Evolutionary conservation across 1,284 basidiomycete species (phyloP), one percentile per base, ranked within the genome.

Genomic region (Fomitopsis schrenkii): DNA sequence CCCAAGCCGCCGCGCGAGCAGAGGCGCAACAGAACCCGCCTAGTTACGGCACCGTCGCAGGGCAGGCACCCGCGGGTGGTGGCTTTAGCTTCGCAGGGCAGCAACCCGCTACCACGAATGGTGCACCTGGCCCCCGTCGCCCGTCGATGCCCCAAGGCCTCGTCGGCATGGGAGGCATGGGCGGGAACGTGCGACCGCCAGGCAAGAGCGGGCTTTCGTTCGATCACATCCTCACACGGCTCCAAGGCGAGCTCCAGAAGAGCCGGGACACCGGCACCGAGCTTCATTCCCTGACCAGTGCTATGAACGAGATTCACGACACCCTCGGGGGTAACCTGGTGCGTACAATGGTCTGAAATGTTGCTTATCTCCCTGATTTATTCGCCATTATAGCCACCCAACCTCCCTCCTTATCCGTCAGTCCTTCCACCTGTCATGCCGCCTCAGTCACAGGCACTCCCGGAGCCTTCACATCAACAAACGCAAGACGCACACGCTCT

Each of bases 201-300:
- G 86, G 88, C 36, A 91, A 91, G 76, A 87, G 87, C 66, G 91
- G 91, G 19, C 81, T 94, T 38, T 87, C 86, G 1, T 93, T 93
- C 70, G 93, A 95, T 67, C 91, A 93, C 67, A 92, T 95, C 64
- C 78, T 94, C 56, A 88, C 79, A 65, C 83, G 89, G 50, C 76
- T 92, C 2, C 90, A 98, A 77, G 89, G 87, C 66, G 96, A 98
- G 72, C 84, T 99, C 40, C 90, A 93, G 75, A 97, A 96, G 77
- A 96, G 94, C 71, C 87, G 94, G 19, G 95, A 98, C 71, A 97
- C 95, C 0, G 93, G 94, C n/a, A 82, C 87, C 1, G 96, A 99
- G 72, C 80, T 99, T 5, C 87, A 89, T 67, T 84, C 84, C 0
- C 78, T 99, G 44, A 90, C 86, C 22, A 83, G 83, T n/a, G 83